A percentile compares a stretch with the other conserved stretches of the same genome.
Conservation (phyloP, 1,284 basidiomycete species). For the Mycena sp. region DNA sequence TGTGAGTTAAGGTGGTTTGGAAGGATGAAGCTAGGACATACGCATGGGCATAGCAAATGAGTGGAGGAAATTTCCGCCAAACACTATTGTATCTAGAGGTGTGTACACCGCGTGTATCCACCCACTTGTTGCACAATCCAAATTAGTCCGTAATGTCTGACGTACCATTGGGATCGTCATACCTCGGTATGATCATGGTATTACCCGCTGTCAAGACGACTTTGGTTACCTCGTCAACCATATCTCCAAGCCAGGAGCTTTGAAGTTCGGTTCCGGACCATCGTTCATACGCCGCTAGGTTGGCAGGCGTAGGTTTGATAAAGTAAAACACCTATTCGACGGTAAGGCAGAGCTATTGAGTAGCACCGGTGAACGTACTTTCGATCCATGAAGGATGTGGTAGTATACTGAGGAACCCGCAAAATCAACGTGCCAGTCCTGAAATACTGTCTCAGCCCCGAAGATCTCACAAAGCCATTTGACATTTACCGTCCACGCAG, state of each 20-base stretch:
- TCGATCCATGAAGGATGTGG: conserved; percentile 85
- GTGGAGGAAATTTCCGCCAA: conserved; percentile 97
- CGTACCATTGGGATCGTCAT: not conserved
- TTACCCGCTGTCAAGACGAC: conserved; percentile 87
- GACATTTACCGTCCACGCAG: conserved; percentile 86
- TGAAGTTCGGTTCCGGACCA: conserved; percentile 94
- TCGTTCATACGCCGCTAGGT: conserved; percentile 88
- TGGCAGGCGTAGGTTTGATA: conserved; percentile 88
- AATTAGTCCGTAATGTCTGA: not conserved
- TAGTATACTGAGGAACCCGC: conserved; percentile 96
- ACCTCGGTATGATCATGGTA: conserved; percentile 92
- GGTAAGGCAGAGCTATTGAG: conserved; percentile 3
- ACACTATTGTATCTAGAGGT: conserved; percentile 91
- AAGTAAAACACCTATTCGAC: conserved; percentile 89
- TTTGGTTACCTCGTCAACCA: conserved; percentile 89
- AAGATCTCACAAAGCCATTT: not conserved
- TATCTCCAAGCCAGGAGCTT: conserved; percentile 91
- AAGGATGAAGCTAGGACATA: conserved; percentile 49
- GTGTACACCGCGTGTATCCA: conserved; percentile 99
- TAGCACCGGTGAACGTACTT: conserved; percentile 55
- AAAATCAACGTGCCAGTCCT: conserved; percentile 98
- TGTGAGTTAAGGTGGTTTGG: conserved; percentile 25
- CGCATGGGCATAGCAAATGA: conserved; percentile 81
- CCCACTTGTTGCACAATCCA: conserved; percentile 62
- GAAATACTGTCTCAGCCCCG: conserved; percentile 1